A percentile compares a stretch with the other conserved stretches of the same genome.
phyloP scores from a whole-genome alignment of 441 rosid genomes.

The Breynia disticha region DNA sequence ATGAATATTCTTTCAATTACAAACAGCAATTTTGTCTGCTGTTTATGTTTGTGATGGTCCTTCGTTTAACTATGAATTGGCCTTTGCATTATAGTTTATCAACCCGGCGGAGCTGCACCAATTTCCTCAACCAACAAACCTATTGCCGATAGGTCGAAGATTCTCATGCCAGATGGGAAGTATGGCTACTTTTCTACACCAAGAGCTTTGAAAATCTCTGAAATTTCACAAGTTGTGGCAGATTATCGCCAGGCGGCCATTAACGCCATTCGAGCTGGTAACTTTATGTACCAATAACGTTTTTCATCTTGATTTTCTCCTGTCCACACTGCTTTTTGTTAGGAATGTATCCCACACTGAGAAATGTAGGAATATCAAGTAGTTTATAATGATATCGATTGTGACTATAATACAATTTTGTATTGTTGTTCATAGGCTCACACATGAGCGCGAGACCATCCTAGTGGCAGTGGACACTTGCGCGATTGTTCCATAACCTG shows the following conservation, averaged over 20 bases:
- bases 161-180: conserved; percentile 62
- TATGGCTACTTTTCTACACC: conserved; percentile 42
- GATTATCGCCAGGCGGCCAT: conserved; percentile 44
- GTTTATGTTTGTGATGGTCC: conserved; percentile 2
- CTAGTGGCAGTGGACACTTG: no score
- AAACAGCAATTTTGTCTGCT: no score
- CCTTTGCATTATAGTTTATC: conserved; percentile 41
- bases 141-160: conserved; percentile 51
- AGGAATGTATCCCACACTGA: no score
- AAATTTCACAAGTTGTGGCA: conserved; percentile 44
- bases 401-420: no score
- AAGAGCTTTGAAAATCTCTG: conserved; percentile 32
- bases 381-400: no score
- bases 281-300: conserved; percentile 9
- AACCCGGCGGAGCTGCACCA: conserved; percentile 65
- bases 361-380: no score
- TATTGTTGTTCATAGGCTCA: no score
- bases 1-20: no score
- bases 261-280: conserved; percentile 68
- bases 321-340: no score
- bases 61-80: conserved; percentile 6
- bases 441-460: no score
- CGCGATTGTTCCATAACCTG: no score
- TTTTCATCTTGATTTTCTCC: no score
- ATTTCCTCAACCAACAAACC: conserved; percentile 59